Conservation (phyloP, 805 yeast genomes). For the Maudiozyma barnettii region DNA sequence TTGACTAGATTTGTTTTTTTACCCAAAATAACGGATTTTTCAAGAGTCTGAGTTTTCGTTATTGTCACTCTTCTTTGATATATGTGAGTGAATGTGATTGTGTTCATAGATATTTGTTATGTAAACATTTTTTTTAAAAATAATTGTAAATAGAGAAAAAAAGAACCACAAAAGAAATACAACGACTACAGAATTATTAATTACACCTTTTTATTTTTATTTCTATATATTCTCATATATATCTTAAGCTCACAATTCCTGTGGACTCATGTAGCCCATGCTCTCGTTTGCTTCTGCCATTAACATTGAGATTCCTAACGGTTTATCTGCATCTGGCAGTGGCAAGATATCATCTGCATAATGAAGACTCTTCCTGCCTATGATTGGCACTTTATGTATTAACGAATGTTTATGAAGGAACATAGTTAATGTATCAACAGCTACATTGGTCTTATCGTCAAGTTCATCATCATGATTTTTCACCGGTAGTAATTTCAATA, state of each 20-base stretch:
- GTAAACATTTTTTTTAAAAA: too few relatives aligned
- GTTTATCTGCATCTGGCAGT: constrained; percentile 6
- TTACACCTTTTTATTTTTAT: too few relatives aligned
- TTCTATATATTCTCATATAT: not conserved
- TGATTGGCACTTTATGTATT: constrained; percentile 11
- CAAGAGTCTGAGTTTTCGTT: not conserved
- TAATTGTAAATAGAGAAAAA: too few relatives aligned
- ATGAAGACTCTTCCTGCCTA: constrained; percentile 20
- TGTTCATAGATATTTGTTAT: too few relatives aligned
- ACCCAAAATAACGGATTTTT: not conserved
- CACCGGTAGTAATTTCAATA: constrained; percentile 20
- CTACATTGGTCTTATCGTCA: constrained; percentile 16
- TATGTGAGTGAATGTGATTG: too few relatives aligned
- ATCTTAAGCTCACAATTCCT: not conserved
- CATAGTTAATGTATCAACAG: constrained; percentile 18
- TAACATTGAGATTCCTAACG: constrained; percentile 1
- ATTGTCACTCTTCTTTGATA: too few relatives aligned
- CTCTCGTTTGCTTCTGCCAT: not conserved
- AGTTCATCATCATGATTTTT: not conserved
- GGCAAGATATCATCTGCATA: constrained; percentile 20
- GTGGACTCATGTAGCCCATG: not conserved
- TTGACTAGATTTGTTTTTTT: not conserved
- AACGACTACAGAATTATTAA: too few relatives aligned
- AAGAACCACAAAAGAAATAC: too few relatives aligned
- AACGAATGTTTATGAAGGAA: constrained; percentile 22